Evolutionary conservation across 2,329 filamentous ascomycete genomes (phyloP).

Genomic region (Beauveria asiatica): DNA sequence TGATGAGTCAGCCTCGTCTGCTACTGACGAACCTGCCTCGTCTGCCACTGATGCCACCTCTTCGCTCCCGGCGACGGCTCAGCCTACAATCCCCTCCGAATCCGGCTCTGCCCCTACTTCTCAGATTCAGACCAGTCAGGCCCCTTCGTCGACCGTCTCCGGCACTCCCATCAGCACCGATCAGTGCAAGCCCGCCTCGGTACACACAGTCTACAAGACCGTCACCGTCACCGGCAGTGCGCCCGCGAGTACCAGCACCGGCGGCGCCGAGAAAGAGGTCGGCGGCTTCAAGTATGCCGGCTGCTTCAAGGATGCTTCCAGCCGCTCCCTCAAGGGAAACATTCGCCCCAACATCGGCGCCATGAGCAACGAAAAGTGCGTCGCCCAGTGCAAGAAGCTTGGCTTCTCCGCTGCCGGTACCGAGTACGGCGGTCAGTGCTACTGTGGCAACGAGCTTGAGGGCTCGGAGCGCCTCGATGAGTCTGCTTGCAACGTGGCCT

Average conservation of each 20-base stretch:
- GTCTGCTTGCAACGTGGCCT: slow-evolving; percentile 36
- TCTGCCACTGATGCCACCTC: neutral
- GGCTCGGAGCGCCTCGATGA: slow-evolving; percentile 35
- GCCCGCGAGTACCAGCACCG: slow-evolving; percentile 12
- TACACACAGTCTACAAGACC: slow-evolving; percentile 35
- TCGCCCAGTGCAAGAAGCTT: slow-evolving; percentile 36
- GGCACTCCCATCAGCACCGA: slow-evolving; percentile 13
- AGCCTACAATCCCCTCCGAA: slow-evolving; percentile 4
- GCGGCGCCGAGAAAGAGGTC: slow-evolving; percentile 10
- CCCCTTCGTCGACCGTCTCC: slow-evolving; percentile 16
- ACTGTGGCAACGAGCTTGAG: slow-evolving; percentile 33
- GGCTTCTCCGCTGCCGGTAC: slow-evolving; percentile 39
- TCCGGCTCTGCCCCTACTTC: neutral
- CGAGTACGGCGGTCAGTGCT: slow-evolving; percentile 46
- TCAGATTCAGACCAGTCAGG: neutral
- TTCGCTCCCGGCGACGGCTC: neutral
- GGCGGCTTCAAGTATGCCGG: slow-evolving; percentile 30
- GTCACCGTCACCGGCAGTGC: slow-evolving; percentile 33
- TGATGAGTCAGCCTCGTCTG: neutral
- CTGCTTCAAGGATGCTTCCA: slow-evolving; percentile 32
- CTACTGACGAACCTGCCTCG: neutral
- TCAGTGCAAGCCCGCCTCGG: slow-evolving; percentile 19
- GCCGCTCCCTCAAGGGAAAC: slow-evolving; percentile 31
- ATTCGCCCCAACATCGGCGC: slow-evolving; percentile 32
- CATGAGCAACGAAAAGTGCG: slow-evolving; percentile 37